Evolutionary conservation across 306 rosid species (phyloP), one percentile per base, ranked within the genome.

Genomic region (Sindora glabra): DNA sequence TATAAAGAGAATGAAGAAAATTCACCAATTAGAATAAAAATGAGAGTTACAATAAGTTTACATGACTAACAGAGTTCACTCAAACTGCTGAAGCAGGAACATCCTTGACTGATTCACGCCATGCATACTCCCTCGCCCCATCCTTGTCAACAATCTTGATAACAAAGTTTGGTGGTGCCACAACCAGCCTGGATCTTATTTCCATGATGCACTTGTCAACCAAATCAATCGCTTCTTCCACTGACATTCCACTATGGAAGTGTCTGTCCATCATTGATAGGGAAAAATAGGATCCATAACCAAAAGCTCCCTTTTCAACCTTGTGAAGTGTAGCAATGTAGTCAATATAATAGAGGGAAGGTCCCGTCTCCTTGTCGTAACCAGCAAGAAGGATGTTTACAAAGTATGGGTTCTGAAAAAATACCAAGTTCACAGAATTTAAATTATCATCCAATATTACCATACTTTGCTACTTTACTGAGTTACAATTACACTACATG

Each of bases 271-370:
- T 92, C 78, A 84, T 79, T 25, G 96, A 59, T 37, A 92, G 94
- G 16, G 99, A 70, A 41, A 92, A 86, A 54, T 86, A 92, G 37
- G 99, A 89, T 2, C 95, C 99, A 42, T 86, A 92, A 27, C 99
- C 99, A 56, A 89, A 92, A 49, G 99, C 96, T 42, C 94, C 99
- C 80, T 83, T 92, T 38, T 92, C 96, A 76, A 92, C 90, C 83
- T 92, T 92, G 94, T 92, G 99, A 29, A 92, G 91, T 6, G 97
- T 77, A 38, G 97, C 96, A 53, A 91, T 87, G 80, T 91, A 91
- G 61, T 91, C 97, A 9, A 91, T 77, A 42, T 87, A 87, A 82
- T 73, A 91, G n/a, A 91, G 86, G 42, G 88, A 74, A 24, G 96
- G 89, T 0, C 96, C 96, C 0, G 85, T 83, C 72, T 90, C 96